Percentiles rank a stretch among this genome's conserved stretches.
Evolutionary conservation across 2,329 filamentous ascomycete species (phyloP).

Genomic region (Aotearoamyces nothofagi): DNA sequence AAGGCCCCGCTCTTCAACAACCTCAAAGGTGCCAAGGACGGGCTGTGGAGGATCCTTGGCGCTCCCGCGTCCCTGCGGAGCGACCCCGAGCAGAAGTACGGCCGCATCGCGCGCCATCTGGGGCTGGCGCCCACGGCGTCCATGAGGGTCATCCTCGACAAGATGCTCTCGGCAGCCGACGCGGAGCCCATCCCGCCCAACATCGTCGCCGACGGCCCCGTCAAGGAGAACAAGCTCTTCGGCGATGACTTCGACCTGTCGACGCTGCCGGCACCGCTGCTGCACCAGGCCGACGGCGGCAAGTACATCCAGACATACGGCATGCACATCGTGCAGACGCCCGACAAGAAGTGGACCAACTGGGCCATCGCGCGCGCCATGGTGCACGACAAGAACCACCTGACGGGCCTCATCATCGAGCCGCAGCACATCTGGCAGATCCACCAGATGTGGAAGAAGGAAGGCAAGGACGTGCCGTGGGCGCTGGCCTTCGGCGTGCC

Average conservation of each 20-base stretch:
- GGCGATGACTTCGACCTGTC: conserved; percentile 27
- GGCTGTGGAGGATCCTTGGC: conserved; percentile 32
- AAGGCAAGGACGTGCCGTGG: conserved; percentile 30
- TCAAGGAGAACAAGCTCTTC: conserved; percentile 26
- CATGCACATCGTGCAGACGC: conserved; percentile 29
- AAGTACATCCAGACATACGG: conserved; percentile 35
- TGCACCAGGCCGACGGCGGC: conserved; percentile 30
- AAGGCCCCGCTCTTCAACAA: conserved; percentile 37
- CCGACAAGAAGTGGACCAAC: conserved; percentile 30
- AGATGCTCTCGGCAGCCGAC: conserved; percentile 23
- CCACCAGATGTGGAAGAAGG: conserved; percentile 28
- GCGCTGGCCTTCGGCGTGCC: conserved; percentile 31
- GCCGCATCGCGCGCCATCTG: conserved; percentile 26
- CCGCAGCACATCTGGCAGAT: conserved; percentile 32
- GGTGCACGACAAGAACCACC: conserved; percentile 26
- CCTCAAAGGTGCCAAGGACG: conserved; percentile 27
- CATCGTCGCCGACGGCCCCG: conserved; percentile 22
- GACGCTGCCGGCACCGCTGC: conserved; percentile 24
- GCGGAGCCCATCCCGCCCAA: conserved; percentile 18
- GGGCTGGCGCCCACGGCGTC: conserved; percentile 23
- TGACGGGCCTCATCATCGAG: conserved; percentile 26
- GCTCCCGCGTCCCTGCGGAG: conserved; percentile 24
- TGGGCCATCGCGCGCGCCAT: conserved; percentile 30
- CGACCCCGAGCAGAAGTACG: conserved; percentile 20
- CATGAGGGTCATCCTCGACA: conserved; percentile 25